A percentile compares a stretch with the other conserved stretches of the same genome.
These are phyloP conservation scores for Alternaria brassicae DNA, from an alignment of 2,329 filamentous ascomycete species.

Conservation along the genomic window DNA sequence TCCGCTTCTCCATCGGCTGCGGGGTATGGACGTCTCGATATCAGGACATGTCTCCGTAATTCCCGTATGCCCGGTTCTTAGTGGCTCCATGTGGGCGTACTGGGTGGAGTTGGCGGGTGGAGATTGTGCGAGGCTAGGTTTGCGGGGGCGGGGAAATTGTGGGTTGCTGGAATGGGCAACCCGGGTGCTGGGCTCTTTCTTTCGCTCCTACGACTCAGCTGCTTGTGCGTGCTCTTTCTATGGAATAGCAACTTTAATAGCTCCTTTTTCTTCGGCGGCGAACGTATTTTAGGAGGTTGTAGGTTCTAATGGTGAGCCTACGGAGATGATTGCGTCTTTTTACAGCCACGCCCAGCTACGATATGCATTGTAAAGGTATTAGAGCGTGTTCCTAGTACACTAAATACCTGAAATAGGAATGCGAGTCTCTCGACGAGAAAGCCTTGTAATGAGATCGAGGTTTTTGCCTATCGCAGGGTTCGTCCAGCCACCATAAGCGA, in stretches of 20 bases:
- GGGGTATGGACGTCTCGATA: background rate
- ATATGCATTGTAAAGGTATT: background rate
- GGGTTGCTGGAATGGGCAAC: conserved; percentile 9
- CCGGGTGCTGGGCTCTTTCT: conserved; percentile 9
- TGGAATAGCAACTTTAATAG: background rate
- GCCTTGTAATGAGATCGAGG: background rate
- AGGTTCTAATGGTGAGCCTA: too few species aligned
- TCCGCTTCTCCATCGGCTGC: conserved; percentile 11
- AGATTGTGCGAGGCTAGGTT: conserved; percentile 6
- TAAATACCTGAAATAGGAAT: background rate
- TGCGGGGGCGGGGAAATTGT: conserved; percentile 53
- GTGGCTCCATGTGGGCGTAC: background rate
- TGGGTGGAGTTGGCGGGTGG: conserved; percentile 14
- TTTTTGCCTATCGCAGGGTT: background rate
- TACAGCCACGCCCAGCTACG: background rate
- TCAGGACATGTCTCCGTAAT: background rate
- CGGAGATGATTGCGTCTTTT: too few species aligned
- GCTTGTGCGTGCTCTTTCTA: background rate
- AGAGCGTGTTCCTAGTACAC: background rate
- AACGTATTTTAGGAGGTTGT: background rate
- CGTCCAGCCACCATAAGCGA: background rate
- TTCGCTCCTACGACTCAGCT: background rate
- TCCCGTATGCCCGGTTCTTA: conserved; percentile 15
- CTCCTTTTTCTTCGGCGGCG: background rate
- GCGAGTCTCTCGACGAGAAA: background rate